Conservation (phyloP, 192 early-diverging fungal species). For the Gigaspora rosea region DNA sequence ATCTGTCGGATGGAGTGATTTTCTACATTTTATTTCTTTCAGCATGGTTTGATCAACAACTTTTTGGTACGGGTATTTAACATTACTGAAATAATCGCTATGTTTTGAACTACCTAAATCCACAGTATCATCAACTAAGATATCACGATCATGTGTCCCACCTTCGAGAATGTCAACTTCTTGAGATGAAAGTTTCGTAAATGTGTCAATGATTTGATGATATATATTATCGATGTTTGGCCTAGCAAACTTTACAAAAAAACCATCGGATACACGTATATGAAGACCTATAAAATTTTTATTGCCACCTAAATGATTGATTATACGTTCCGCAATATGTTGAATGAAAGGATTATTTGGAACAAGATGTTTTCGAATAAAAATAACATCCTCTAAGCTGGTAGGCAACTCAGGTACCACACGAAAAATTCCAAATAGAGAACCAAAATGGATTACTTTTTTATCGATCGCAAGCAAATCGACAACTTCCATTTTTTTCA, state of each 20-base stretch:
- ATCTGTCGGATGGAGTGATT: background rate
- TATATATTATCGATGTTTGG: slow-evolving; percentile 56
- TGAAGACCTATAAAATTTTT: slow-evolving; percentile 56
- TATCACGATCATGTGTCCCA: slow-evolving; percentile 38
- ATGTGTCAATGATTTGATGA: slow-evolving; percentile 34
- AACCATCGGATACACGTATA: slow-evolving; percentile 56
- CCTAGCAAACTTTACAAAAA: slow-evolving; percentile 49
- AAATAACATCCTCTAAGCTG: slow-evolving; percentile 38
- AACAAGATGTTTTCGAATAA: slow-evolving; percentile 49
- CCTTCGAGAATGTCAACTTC: slow-evolving; percentile 36
- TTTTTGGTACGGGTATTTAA: background rate
- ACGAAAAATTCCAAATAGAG: slow-evolving; percentile 54
- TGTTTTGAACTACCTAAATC: background rate
- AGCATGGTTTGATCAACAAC: background rate
- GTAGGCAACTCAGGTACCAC: slow-evolving; percentile 50
- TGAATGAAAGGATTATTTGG: slow-evolving; percentile 45
- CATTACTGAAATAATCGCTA: background rate
- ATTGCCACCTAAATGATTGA: slow-evolving; percentile 50
- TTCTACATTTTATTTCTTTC: slow-evolving; percentile 4
- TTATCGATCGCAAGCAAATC: slow-evolving; percentile 39
- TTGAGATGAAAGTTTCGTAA: slow-evolving; percentile 40
- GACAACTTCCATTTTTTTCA: slow-evolving; percentile 36
- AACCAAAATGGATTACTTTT: slow-evolving; percentile 57
- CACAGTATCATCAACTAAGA: slow-evolving; percentile 33
- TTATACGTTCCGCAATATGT: slow-evolving; percentile 44